Evolutionary conservation across 495 filamentous ascomycete genomes (phyloP).

Genomic region (Xylaria curta): DNA sequence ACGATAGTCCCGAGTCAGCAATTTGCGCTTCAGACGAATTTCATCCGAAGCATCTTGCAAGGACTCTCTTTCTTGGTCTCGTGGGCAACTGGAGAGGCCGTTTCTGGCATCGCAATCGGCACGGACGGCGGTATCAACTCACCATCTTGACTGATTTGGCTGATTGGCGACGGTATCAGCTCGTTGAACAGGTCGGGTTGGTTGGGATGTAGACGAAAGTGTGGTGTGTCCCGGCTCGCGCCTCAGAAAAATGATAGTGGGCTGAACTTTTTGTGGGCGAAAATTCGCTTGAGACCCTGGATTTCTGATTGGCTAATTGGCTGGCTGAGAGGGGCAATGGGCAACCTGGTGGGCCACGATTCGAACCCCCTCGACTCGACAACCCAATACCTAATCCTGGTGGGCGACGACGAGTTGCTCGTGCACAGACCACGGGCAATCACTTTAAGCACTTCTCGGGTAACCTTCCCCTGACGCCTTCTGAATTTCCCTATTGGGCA

Average conservation of each 20-base stretch:
- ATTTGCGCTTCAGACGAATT: constrained; percentile 90
- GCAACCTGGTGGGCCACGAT: constrained; percentile 36
- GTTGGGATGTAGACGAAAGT: constrained; percentile 26
- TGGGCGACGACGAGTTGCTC: constrained; percentile 33
- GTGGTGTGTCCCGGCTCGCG: constrained; percentile 35
- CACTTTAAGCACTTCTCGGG: no score
- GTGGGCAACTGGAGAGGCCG: constrained; percentile 36
- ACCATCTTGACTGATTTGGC: constrained; percentile 65
- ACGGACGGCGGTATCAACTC: constrained; percentile 48
- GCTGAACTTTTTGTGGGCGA: constrained; percentile 38
- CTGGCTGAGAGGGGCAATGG: neutral
- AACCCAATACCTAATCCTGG: constrained; percentile 27
- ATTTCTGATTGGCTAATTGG: constrained; percentile 17
- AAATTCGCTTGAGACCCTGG: constrained; percentile 36
- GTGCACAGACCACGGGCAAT: neutral
- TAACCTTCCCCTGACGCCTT: neutral
- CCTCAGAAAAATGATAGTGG: constrained; percentile 34
- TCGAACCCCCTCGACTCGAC: no score
- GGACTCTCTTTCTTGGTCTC: constrained; percentile 63
- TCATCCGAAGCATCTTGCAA: constrained; percentile 95
- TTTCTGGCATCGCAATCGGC: constrained; percentile 38
- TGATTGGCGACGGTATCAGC: constrained; percentile 42
- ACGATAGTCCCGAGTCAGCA: constrained; percentile 84
- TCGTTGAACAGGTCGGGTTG: constrained; percentile 43
- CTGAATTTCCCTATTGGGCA: neutral